Conservation (phyloP, 2,329 filamentous ascomycete genomes). For the Apiospora rasikravindrae region DNA sequence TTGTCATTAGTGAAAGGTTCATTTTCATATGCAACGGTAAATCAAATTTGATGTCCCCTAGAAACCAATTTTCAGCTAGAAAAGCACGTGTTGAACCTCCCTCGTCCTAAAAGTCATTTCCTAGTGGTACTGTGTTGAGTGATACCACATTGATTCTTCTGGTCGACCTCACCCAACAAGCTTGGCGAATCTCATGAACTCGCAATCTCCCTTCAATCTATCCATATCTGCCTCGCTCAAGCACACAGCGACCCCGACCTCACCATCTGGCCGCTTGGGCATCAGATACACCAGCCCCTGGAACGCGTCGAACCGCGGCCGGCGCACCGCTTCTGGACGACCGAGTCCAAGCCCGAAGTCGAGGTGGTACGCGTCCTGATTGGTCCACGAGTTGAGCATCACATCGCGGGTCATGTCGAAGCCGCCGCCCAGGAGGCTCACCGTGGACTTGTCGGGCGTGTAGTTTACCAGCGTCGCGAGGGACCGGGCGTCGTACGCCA, state of each 20-base stretch:
- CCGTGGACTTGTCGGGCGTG: constrained; percentile 40
- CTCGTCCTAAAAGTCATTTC: not conserved
- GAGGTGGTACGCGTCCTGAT: constrained; percentile 47
- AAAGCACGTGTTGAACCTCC: not conserved
- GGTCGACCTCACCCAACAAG: constrained; percentile 35
- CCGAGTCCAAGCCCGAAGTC: constrained; percentile 55
- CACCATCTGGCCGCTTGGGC: constrained; percentile 48
- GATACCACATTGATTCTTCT: not conserved
- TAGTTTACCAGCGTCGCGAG: constrained; percentile 47
- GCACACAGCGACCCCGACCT: constrained; percentile 50
- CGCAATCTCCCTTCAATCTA: constrained; percentile 46
- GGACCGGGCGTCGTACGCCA: constrained; percentile 44
- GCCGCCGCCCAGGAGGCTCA: constrained; percentile 21
- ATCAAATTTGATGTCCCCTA: too few relatives aligned
- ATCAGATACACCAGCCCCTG: constrained; percentile 57
- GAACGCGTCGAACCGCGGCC: constrained; percentile 50
- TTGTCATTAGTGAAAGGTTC: too few relatives aligned
- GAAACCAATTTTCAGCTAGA: not conserved
- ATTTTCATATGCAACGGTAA: too few relatives aligned
- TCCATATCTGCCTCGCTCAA: constrained; percentile 54
- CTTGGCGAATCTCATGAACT: constrained; percentile 45
- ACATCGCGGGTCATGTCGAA: constrained; percentile 49
- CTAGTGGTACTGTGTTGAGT: not conserved
- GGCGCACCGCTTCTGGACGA: constrained; percentile 50
- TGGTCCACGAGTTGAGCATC: constrained; percentile 61